Conservation (phyloP, 495 filamentous ascomycete genomes). For the Aspergillus nidulans region DNA sequence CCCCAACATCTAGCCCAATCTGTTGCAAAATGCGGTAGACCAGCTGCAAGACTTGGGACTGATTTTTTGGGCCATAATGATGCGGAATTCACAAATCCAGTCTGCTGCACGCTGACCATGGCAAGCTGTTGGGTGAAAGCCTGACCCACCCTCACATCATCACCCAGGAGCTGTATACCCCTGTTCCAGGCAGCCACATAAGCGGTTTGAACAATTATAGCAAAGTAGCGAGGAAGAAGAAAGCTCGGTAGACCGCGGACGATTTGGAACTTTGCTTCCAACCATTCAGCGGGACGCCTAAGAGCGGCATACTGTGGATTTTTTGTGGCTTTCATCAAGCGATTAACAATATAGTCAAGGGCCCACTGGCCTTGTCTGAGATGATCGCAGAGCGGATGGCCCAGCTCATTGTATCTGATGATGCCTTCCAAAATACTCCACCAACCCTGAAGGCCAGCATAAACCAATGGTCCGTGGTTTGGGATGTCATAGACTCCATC, state of each 20-base stretch:
- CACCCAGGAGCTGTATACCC: constrained; percentile 70
- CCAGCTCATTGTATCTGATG: constrained; percentile 84
- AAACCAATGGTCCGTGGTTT: constrained; percentile 76
- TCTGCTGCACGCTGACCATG: constrained; percentile 87
- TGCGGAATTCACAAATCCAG: constrained; percentile 79
- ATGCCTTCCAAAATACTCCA: constrained; percentile 88
- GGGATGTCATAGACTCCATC: constrained; percentile 90
- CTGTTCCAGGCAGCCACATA: constrained; percentile 79
- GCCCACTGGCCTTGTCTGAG: constrained; percentile 90
- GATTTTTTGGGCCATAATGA: constrained; percentile 82
- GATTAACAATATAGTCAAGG: constrained; percentile 78
- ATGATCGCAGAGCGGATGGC: constrained; percentile 88
- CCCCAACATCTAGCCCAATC: constrained; percentile 98
- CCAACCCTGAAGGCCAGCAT: constrained; percentile 97
- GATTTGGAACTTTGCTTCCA: constrained; percentile 76
- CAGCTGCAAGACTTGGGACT: constrained; percentile 86
- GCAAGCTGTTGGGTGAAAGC: constrained; percentile 79
- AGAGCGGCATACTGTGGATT: constrained; percentile 56
- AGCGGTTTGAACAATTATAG: constrained; percentile 77
- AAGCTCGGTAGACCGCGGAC: constrained; percentile 82
- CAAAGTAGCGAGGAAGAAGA: constrained; percentile 89
- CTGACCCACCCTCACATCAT: constrained; percentile 72
- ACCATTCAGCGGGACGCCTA: constrained; percentile 64
- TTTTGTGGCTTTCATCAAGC: constrained; percentile 68
- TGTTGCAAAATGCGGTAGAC: constrained; percentile 88